Percentiles rank a stretch among this genome's conserved stretches.
phyloP scores from a whole-genome alignment of 2,329 filamentous ascomycete species.

The Corinectria fuckeliana region DNA sequence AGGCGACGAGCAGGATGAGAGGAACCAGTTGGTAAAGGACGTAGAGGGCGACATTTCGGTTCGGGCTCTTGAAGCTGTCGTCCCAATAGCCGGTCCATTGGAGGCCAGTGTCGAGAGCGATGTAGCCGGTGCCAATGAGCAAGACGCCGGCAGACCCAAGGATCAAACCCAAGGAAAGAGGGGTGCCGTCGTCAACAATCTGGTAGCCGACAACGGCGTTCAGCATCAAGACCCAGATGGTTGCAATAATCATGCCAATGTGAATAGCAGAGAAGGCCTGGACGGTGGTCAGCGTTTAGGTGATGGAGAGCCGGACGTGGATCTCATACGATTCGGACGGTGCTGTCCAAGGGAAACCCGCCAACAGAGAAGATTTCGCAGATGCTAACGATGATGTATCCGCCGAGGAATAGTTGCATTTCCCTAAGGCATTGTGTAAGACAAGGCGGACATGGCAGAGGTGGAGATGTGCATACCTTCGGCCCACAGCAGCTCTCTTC shows the following conservation, averaged over 20 bases:
- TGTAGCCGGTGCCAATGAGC: slow-evolving; percentile 92
- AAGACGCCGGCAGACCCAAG: slow-evolving; percentile 72
- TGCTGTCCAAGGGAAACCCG: slow-evolving; percentile 76
- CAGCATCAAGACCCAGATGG: slow-evolving; percentile 88
- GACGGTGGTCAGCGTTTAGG: slow-evolving; percentile 26
- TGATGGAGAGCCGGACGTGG: neutral
- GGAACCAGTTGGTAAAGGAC: slow-evolving; percentile 92
- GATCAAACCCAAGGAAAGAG: slow-evolving; percentile 80
- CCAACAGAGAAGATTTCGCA: slow-evolving; percentile 98
- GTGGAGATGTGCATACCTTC: slow-evolving; percentile 66
- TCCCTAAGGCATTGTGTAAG: slow-evolving; percentile 65
- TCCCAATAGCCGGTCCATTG: slow-evolving; percentile 83
- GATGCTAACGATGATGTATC: slow-evolving; percentile 86
- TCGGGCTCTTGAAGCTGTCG: slow-evolving; percentile 66
- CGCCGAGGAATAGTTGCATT: slow-evolving; percentile 91
- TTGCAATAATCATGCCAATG: slow-evolving; percentile 86
- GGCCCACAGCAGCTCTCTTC: slow-evolving; percentile 92
- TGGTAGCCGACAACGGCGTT: slow-evolving; percentile 95
- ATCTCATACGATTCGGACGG: slow-evolving; percentile 72
- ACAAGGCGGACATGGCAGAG: neutral
- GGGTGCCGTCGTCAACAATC: slow-evolving; percentile 89
- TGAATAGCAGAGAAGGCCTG: slow-evolving; percentile 90
- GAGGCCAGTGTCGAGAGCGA: slow-evolving; percentile 91
- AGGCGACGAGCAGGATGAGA: slow-evolving; percentile 86
- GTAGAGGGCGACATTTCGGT: slow-evolving; percentile 85